Evolutionary conservation across 306 rosid genomes (phyloP).

Genomic region (Begonia masoniana): DNA sequence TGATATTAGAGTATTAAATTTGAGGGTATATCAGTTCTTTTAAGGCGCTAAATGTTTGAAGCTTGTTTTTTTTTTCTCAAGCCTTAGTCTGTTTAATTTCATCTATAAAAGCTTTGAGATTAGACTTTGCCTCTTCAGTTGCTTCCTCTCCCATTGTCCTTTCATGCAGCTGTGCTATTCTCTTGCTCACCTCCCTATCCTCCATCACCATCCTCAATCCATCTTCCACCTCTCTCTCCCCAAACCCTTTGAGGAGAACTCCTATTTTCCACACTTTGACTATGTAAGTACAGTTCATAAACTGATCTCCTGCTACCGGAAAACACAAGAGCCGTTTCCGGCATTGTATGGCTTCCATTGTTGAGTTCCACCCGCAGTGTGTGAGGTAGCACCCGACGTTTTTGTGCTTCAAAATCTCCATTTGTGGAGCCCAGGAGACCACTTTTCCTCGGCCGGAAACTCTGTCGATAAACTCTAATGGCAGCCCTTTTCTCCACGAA

Average conservation of each 20-base stretch:
- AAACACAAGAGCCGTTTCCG: constrained; percentile 50
- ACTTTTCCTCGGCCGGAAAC: constrained; percentile 29
- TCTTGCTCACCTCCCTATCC: constrained; percentile 36
- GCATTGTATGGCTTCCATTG: constrained; percentile 62
- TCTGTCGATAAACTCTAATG: constrained; percentile 34
- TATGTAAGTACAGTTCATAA: constrained; percentile 49
- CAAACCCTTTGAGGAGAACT: constrained; percentile 37
- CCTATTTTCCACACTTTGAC: constrained; percentile 67
- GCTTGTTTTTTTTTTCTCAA: too few relatives aligned
- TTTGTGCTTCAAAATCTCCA: constrained; percentile 36
- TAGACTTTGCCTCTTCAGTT: constrained; percentile 7
- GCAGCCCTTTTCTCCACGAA: constrained; percentile 50
- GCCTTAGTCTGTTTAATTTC: too few relatives aligned
- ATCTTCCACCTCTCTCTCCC: constrained; percentile 42
- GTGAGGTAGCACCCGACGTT: constrained; percentile 63
- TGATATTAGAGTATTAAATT: too few relatives aligned
- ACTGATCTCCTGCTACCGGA: constrained; percentile 86
- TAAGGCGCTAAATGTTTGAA: too few relatives aligned
- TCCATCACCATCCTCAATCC: constrained; percentile 41
- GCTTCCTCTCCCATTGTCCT: constrained; percentile 31
- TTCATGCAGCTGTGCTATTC: constrained; percentile 24
- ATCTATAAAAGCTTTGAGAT: constrained; percentile 28
- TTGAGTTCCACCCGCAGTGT: constrained; percentile 97
- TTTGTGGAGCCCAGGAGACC: constrained; percentile 86
- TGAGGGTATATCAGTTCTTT: too few relatives aligned